Evolutionary conservation across 768 basidiomycete genomes (phyloP), one percentile per base, ranked within the genome.

Genomic region (Phallus indusiatus): DNA sequence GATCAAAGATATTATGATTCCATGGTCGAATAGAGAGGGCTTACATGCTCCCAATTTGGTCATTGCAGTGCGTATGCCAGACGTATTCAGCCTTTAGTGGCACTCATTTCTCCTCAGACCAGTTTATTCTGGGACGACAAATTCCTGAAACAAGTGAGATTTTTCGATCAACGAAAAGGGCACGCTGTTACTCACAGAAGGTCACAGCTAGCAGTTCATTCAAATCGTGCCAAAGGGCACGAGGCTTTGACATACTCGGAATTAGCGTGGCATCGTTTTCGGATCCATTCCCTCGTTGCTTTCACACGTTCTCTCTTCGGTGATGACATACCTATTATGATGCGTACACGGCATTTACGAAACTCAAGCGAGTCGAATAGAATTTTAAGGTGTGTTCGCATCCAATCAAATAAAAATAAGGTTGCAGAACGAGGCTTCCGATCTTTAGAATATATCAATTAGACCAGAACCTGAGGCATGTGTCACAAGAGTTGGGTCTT

Each of bases 311-410:
- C 48, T 11, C 49, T 58, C 17, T 58, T 17, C 33, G 56, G 47
- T 11, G 11, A 33, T n/a, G 47, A 58, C 21, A 51, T 49, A 21
- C 48, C 48, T 10, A 49, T 58, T 17, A 51, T 64, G 58, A 60
- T 64, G 33, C 58, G 48, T 50, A 60, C 47, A 20, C 59, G 59
- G 18, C 60, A 61, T 35, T 12, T 60, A 17, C 56, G 55, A 20
- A 33, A 47, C 14, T 58, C 56, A 50, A 58, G 51, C 34, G 24
- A n/a, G 34, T 58, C 8, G 47, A 51, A 58, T 21, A 47, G 56
- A 7, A 24, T 58, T 12, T 28, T 51, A 47, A 16, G 56, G 47
- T 58, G 47, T 21, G 55, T 10, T 10, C 20, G 36, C 24, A 34
- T n/a, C 16, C 11, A 21, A 8, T 11, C 42, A 46, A 56, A n/a